These are phyloP conservation scores for Xylariales sp. DNA, from an alignment of 2,329 filamentous ascomycete genomes.

Conservation along the genomic window DNA sequence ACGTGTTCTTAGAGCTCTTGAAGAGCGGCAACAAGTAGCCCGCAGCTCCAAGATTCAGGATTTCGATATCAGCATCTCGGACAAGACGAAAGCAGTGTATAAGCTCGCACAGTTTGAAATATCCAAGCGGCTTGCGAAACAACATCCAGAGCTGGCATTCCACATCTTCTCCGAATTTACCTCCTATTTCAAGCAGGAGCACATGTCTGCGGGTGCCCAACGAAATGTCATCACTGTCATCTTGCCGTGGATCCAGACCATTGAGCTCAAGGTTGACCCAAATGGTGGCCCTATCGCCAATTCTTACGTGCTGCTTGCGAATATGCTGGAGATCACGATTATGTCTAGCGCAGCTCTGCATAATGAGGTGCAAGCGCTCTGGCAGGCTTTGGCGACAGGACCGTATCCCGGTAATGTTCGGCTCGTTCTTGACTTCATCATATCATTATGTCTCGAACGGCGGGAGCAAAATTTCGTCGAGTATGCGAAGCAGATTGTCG, in stretches of 20 bases:
- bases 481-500: slow-evolving; percentile 96
- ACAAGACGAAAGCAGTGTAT: slow-evolving; percentile 97
- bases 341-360: slow-evolving; percentile 83
- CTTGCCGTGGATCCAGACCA: slow-evolving; percentile 91
- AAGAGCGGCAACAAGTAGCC: slow-evolving; percentile 68
- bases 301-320: slow-evolving; percentile 92
- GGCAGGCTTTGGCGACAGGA: slow-evolving; percentile 92
- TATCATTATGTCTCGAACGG: slow-evolving; percentile 84
- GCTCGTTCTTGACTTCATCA: slow-evolving; percentile 92
- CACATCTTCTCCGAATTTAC: slow-evolving; percentile 95
- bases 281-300: slow-evolving; percentile 85
- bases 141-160: slow-evolving; percentile 85
- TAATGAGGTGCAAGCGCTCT: slow-evolving; percentile 94
- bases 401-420: slow-evolving; percentile 92
- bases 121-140: slow-evolving; percentile 81
- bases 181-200: slow-evolving; percentile 68
- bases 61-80: slow-evolving; percentile 96
- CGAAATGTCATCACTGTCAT: slow-evolving; percentile 92
- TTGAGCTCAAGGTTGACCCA: slow-evolving; percentile 87
- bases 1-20: slow-evolving; percentile 71
- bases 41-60: slow-evolving; percentile 89
- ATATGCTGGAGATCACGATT: slow-evolving; percentile 93
- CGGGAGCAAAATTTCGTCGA: slow-evolving; percentile 98
- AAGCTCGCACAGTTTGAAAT: slow-evolving; percentile 97
- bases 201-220: slow-evolving; percentile 57